Conservation (phyloP, 176 grass and related monocot species). For the Cenchrus purpureus region DNA sequence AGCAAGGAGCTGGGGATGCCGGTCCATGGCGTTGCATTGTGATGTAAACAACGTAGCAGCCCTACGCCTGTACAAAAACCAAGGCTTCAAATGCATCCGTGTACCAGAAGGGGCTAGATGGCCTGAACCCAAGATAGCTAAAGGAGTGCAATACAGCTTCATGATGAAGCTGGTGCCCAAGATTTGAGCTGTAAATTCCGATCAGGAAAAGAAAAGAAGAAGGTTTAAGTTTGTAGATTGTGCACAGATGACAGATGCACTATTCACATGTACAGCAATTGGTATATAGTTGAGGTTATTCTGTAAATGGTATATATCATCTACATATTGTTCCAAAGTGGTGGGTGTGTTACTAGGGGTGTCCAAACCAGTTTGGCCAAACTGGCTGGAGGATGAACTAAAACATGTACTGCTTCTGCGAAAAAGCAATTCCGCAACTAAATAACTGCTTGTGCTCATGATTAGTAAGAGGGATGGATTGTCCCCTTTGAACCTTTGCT, state of each 20-base stretch:
- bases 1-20: constrained; percentile 78
- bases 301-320: constrained; percentile 43
- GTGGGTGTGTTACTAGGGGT: neutral
- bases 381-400: neutral
- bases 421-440: too few relatives aligned
- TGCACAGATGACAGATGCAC: neutral
- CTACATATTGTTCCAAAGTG: constrained; percentile 30
- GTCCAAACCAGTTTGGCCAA: neutral
- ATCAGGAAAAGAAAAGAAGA: neutral
- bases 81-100: constrained; percentile 80
- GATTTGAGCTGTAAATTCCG: constrained; percentile 21
- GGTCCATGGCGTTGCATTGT: constrained; percentile 85
- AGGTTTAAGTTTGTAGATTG: constrained; percentile 30
- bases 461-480: neutral
- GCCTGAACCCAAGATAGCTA: constrained; percentile 71
- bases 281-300: constrained; percentile 40
- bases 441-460: neutral
- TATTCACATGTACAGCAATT: constrained; percentile 9
- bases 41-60: constrained; percentile 81
- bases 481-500: too few relatives aligned
- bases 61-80: constrained; percentile 70
- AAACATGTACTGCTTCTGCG: neutral
- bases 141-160: constrained; percentile 69
- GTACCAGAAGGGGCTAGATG: constrained; percentile 78
- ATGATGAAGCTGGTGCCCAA: constrained; percentile 87